Evolutionary conservation across 768 basidiomycete species (phyloP), one percentile per base, ranked within the genome.

Genomic region (Piloderma croceum): DNA sequence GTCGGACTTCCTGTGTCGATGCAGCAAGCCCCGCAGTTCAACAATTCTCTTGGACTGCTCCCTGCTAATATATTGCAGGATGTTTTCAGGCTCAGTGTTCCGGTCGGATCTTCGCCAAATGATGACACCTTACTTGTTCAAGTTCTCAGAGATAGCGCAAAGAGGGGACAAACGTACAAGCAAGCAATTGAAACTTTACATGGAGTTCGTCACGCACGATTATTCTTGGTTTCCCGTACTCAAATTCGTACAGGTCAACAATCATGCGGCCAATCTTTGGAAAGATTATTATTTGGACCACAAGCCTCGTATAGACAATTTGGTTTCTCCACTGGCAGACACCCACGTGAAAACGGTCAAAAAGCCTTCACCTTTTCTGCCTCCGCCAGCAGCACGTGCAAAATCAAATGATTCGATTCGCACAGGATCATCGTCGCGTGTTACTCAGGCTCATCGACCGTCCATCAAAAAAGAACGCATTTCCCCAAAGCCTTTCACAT

Each of bases 261-360:
- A 66, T 20, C 70, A 74, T 27, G 57, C 64, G 9, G 73, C 81
- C 25, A 78, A 69, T 54, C 60, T 82, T 18, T 88, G 84, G 84
- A 87, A 86, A 53, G 85, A 88, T 50, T 85, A 85, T 53, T 88
- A 82, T 49, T 68, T 88, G 12, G 82, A 85, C 42, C 71, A 86
- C 51, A 77, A 74, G 58, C 38, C 56, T 53, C 22, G 49, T 61
- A 36, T 53, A 54, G 38, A 52, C 42, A 43, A 47, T 44, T 40
- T 54, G 21, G 24, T 32, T 4, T 53, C 50, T 41, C 53, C 56
- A 22, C 63, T 48, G 42, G 54, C 56, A 6, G 49, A 57, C 36
- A n/a, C n/a, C 45, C 43, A 18, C 36, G 27, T 56, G 11, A 61
- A 62, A 34, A 63, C 61, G 5, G 55, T 62, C 17, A 71, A 70